Base-by-base conservation (phyloP, 768 basidiomycete genomes). In the Amanita pseudoporphyria region DNA sequence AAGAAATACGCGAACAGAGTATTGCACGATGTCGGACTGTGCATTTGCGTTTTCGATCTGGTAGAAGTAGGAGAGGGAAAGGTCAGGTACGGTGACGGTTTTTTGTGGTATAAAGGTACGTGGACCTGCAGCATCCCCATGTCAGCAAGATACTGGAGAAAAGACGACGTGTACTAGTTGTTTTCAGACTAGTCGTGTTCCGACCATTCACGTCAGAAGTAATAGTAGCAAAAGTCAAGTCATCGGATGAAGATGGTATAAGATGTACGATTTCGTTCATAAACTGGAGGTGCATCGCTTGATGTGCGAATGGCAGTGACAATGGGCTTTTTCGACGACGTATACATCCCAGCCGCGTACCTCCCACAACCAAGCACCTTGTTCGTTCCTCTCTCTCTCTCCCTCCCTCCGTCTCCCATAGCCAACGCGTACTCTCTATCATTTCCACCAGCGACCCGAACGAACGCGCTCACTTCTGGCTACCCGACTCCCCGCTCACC, bases 1-100 rank as follows among this genome's bases (percentile, higher is more conserved):
- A 88, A 88, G 63, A 96, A 96, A 66, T 98, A 95, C 56, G 87
- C 95, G 4, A 97, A 98, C 63, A 78, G 85, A 47, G 80, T 94
- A 40, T 68, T 97, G 14, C 88, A 93, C 58, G 86, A 92, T 49
- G 83, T 95, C 50, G 95, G 95, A 1, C 77, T 99, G 19, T 94
- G 90, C 55, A 77, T 98, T 46, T 89, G 84, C 52, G 78, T 92
- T 1, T 96, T 92, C 53, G 95, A 98, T 63, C 67, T 99, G 35
- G 69, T 82, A 0, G 78, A 90, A 55, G 86, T 82, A 1, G 85
- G 90, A 1, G 93, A 97, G 60, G 95, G 95, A 1, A 93, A 87
- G 54, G 83, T 99, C 4, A 76, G 92, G 31, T 96, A 94, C 58
- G 94, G 95, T 0, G 95, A 99, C 64, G 95, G 95, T 0, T 83